These are phyloP conservation scores for Arbutus unedo DNA, from an alignment of 148 eudicot species.

Conservation along the genomic window DNA sequence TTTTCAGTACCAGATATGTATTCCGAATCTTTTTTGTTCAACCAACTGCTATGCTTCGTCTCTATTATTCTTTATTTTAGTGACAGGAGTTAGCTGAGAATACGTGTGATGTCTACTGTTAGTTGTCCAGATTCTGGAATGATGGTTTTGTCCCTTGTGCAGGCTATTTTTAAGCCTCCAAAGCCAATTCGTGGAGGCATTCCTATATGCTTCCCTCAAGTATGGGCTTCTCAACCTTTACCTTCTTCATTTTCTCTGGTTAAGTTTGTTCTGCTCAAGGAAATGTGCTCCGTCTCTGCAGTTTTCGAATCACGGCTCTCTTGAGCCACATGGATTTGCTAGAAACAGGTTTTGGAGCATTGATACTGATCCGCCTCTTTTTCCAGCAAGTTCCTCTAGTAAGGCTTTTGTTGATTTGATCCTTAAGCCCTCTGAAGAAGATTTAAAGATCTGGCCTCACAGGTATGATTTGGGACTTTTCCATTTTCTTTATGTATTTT, in stretches of 20 bases:
- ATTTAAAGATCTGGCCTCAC: conserved; percentile 82
- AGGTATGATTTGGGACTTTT: conserved; percentile 34
- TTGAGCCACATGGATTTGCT: conserved; percentile 89
- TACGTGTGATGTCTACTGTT: conserved; percentile 3
- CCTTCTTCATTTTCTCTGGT: background rate
- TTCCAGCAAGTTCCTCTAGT: conserved; percentile 44
- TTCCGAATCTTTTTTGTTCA: background rate
- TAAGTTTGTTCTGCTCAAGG: background rate
- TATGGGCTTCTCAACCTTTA: conserved; percentile 30
- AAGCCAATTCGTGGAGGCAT: conserved; percentile 98
- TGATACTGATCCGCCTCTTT: conserved; percentile 61
- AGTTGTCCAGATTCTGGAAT: conserved; percentile 5
- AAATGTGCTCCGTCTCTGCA: conserved; percentile 35
- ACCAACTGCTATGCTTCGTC: background rate
- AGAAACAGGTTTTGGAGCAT: conserved; percentile 81
- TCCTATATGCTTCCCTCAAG: conserved; percentile 97
- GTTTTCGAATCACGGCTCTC: conserved; percentile 68
- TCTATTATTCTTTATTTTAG: background rate
- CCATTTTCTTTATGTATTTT: background rate
- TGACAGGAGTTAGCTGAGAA: conserved; percentile 3
- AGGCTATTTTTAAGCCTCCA: conserved; percentile 90
- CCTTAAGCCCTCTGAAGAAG: conserved; percentile 82
- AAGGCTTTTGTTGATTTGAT: conserved; percentile 70
- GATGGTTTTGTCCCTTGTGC: conserved; percentile 18
- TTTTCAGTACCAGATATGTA: background rate